Conservation (phyloP, 2,329 filamentous ascomycete species). For the Fonsecaea nubica region DNA sequence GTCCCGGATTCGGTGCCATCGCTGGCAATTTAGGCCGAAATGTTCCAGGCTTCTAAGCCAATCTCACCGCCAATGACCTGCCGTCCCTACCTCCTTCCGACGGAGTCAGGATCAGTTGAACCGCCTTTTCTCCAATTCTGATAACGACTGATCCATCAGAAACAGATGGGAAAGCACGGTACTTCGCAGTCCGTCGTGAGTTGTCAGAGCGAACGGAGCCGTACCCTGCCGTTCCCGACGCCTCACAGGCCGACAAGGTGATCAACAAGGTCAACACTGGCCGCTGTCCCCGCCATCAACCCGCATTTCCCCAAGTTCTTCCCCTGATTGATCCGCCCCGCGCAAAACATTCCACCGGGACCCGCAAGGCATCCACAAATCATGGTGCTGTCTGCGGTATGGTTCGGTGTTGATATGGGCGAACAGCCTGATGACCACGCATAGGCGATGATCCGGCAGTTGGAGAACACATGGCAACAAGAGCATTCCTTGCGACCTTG, state of each 20-base stretch:
- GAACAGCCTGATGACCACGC: constrained; percentile 12
- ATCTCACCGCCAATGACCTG: constrained; percentile 5
- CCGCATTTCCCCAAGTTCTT: constrained; percentile 21
- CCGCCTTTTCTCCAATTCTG: background rate
- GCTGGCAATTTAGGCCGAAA: background rate
- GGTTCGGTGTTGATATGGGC: constrained; percentile 16
- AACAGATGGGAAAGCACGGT: constrained; percentile 5
- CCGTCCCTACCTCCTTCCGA: background rate
- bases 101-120: constrained; percentile 1
- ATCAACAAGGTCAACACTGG: background rate
- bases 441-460: constrained; percentile 19
- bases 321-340: constrained; percentile 15
- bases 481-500: background rate
- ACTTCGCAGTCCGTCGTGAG: background rate
- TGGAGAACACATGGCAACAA: constrained; percentile 1
- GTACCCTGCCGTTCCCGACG: constrained; percentile 22
- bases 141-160: background rate
- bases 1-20: constrained; percentile 1
- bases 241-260: constrained; percentile 1
- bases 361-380: constrained; percentile 18
- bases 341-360: constrained; percentile 17
- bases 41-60: background rate
- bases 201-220: constrained; percentile 13
- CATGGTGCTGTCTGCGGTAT: constrained; percentile 6
- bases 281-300: constrained; percentile 8